Base-by-base conservation (phyloP, 805 yeast genomes). In the Metschnikowia picachoensis region DNA sequence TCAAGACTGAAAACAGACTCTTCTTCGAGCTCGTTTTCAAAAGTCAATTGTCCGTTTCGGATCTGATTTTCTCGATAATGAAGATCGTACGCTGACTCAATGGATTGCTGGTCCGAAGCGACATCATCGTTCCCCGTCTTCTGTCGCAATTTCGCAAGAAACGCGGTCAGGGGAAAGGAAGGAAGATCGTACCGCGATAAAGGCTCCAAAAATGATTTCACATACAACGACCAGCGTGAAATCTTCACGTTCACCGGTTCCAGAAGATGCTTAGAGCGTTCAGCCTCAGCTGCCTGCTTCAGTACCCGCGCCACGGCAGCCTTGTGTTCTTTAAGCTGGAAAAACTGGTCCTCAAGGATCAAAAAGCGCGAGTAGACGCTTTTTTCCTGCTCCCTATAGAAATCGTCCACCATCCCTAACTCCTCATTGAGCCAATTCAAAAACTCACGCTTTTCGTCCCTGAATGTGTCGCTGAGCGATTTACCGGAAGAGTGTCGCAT, bases 361-460 rank as follows among this genome's bases (percentile, higher is more conserved):
- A 80, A 61, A 53, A 76, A 83, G 47, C 92, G 69, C 46, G 78
- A 79, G 37, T 79, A 71, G 1, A 78, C 80, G 20, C 78, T 84
- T 28, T 72, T 68, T 56, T 87, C 95, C 52, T 75, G 79, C 29
- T 74, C 79, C 37, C 61, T 68, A 60, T 77, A 88, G 57, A 88
- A 88, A 0, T 30, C 39, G 33, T 85, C 81, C 8, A 87, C 83
- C 60, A 81, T 85, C 4, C 43, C 51, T 25, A 83, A 67, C 60
- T 88, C 85, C 0, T 55, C 43, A 44, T 85, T 84, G 5, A 88
- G 72, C 95, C 95, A 88, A 2, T 56, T 60, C n/a, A 74, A 51
- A 52, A 88, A 89, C 43, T 76, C 77, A 4, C 60, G 51, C 37
- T 70, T 72, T 11, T 71, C 76, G 3, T 47, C 49, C 20, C 27